Evolutionary conservation across 805 yeast genomes (phyloP), one percentile per base, ranked within the genome.

Genomic region (Danielozyma ontarioensis): DNA sequence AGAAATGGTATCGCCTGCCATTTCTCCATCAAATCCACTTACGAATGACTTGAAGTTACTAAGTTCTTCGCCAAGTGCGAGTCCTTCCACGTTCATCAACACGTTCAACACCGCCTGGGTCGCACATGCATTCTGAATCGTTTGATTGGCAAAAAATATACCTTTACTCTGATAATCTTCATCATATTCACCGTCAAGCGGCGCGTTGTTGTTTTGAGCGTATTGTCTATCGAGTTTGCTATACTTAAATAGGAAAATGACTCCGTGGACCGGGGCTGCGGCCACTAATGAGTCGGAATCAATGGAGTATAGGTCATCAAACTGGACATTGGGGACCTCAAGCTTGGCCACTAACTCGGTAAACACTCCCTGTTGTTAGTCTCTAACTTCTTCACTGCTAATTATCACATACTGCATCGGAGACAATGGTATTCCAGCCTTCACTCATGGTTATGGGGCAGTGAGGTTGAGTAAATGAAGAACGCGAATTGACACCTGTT

Each of bases 51-150:
- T 65, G 51, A 79, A 72, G 35, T 68, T 64, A 2, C 40, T 18
- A 36, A 80, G 56, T 23, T 70, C 74, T 0, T 53, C 53, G 1
- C 86, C 85, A 3, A 78, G 34, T 2, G 64, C 64, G 10, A 77
- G 35, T 4, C 44, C 53, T 3, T 43, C 50, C 33, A 64, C 59
- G 46, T 75, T 76, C 37, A 80, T 44, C 33, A 80, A 53, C 6
- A 78, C 57, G 35, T 78, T 75, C 36, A 80, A 58, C 15, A 80
- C 79, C 1, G 85, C 86, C 46, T 76, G 83, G 1, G 86, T 80
- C n/a, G 81, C 86, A 53, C 86, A 80, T 3, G 86, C 84, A 46
- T 80, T 78, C 44, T 75, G 77, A 34, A 78, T 75, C 17, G 72
- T 72, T 48, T 80, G 86, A 29, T 66, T 66, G 5, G 84, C 83